phyloP scores from a whole-genome alignment of 2,329 filamentous ascomycete species.

The Rutstroemia sp. region DNA sequence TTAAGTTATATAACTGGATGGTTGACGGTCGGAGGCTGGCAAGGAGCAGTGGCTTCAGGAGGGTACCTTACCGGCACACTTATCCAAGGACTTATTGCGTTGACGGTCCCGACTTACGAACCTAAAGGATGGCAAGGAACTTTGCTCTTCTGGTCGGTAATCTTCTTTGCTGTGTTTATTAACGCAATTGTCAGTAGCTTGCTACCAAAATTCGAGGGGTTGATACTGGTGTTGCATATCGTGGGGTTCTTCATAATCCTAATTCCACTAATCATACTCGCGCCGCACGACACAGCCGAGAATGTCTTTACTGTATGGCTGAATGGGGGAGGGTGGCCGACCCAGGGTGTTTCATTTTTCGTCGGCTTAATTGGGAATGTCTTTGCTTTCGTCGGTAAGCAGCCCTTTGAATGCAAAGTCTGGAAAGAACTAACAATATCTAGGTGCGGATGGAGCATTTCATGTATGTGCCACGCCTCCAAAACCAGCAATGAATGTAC shows the following conservation, averaged over 20 bases:
- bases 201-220: slow-evolving; percentile 35
- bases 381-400: slow-evolving; percentile 5
- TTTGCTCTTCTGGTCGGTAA: not conserved
- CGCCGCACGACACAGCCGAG: slow-evolving; percentile 11
- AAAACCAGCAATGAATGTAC: not conserved
- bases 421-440: not conserved
- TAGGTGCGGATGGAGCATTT: slow-evolving; percentile 8
- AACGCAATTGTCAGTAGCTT: slow-evolving; percentile 34
- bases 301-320: slow-evolving; percentile 27
- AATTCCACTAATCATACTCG: slow-evolving; percentile 30
- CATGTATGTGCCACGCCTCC: not conserved
- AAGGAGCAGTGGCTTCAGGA: not conserved
- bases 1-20: slow-evolving; percentile 40
- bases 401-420: not conserved
- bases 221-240: slow-evolving; percentile 38
- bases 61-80: slow-evolving; percentile 1
- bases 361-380: slow-evolving; percentile 31
- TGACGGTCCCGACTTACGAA: not conserved
- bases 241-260: slow-evolving; percentile 38
- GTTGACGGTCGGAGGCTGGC: slow-evolving; percentile 3
- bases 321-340: slow-evolving; percentile 27
- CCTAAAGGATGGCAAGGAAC: not conserved
- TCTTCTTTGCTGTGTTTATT: slow-evolving; percentile 28
- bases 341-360: slow-evolving; percentile 28
- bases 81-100: not conserved